Conservation (phyloP, 2,329 filamentous ascomycete genomes). For the Lachnellula suecica region DNA sequence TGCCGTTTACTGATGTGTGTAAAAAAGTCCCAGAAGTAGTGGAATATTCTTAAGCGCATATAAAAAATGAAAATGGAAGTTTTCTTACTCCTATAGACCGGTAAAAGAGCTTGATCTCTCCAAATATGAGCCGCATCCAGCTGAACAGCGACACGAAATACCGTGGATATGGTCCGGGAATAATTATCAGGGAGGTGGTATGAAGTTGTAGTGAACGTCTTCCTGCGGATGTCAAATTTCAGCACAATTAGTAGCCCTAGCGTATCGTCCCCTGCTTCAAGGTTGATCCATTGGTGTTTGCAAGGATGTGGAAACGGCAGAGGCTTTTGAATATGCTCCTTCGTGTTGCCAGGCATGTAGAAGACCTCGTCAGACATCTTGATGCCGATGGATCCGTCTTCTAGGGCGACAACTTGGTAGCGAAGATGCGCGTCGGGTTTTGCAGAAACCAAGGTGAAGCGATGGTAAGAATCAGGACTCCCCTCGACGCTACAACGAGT, state of each 20-base stretch:
- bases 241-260: not conserved
- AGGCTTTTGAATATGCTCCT: not conserved
- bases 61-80: no score
- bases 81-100: not conserved
- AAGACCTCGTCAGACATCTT: not conserved
- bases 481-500: no score
- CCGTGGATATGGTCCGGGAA: not conserved
- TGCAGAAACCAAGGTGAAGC: not conserved
- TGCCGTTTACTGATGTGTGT: no score
- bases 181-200: slow-evolving; percentile 2
- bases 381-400: not conserved
- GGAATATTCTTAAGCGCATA: no score
- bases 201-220: slow-evolving; percentile 5
- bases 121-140: not conserved
- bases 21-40: no score
- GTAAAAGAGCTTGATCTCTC: not conserved
- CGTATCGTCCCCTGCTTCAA: not conserved
- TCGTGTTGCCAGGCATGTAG: not conserved
- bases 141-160: not conserved
- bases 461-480: not conserved
- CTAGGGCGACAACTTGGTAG: not conserved
- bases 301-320: not conserved
- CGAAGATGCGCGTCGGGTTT: not conserved
- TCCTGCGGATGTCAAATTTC: slow-evolving; percentile 13
- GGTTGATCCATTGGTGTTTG: not conserved